Conservation (phyloP, 805 yeast genomes). For the Saturnispora besseyi region DNA sequence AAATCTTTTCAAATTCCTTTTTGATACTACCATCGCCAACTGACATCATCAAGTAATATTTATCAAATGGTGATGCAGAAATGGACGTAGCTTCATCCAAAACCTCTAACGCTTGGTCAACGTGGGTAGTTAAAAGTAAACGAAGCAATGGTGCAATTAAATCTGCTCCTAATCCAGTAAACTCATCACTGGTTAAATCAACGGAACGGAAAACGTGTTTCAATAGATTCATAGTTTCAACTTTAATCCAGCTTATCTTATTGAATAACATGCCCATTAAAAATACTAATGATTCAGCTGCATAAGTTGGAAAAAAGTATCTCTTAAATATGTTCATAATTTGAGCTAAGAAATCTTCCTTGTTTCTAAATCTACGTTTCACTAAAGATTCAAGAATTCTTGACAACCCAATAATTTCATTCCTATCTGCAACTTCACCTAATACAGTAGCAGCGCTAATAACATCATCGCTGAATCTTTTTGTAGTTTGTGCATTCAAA, state of each 20-base stretch:
- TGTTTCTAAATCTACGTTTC: slow-evolving; percentile 76
- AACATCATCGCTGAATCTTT: slow-evolving; percentile 42
- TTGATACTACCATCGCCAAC: slow-evolving; percentile 72
- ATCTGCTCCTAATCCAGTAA: slow-evolving; percentile 90
- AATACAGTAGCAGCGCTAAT: slow-evolving; percentile 47
- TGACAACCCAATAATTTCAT: slow-evolving; percentile 46
- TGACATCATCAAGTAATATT: slow-evolving; percentile 85
- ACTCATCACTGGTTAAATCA: slow-evolving; percentile 68
- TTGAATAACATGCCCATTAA: slow-evolving; percentile 75
- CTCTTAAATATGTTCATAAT: slow-evolving; percentile 60
- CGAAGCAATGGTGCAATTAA: slow-evolving; percentile 83
- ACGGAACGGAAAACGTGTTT: slow-evolving; percentile 68
- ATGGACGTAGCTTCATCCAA: slow-evolving; percentile 76
- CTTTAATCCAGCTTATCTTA: slow-evolving; percentile 66
- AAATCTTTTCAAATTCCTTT: slow-evolving; percentile 76
- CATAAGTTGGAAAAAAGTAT: slow-evolving; percentile 62
- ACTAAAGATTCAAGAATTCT: slow-evolving; percentile 70
- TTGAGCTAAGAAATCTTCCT: slow-evolving; percentile 80
- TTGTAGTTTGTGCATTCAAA: slow-evolving; percentile 64
- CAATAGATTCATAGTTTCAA: slow-evolving; percentile 69
- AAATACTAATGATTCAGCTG: slow-evolving; percentile 66
- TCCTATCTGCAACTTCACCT: slow-evolving; percentile 48
- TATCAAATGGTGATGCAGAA: slow-evolving; percentile 86
- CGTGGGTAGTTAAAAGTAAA: slow-evolving; percentile 71
- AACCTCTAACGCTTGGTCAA: slow-evolving; percentile 82